A percentile compares a stretch with the other conserved stretches of the same genome.
Evolutionary conservation across 225 moss, liverwort and hornwort species (phyloP).

Genomic region (Bryoerythrophyllum caledonicum): DNA sequence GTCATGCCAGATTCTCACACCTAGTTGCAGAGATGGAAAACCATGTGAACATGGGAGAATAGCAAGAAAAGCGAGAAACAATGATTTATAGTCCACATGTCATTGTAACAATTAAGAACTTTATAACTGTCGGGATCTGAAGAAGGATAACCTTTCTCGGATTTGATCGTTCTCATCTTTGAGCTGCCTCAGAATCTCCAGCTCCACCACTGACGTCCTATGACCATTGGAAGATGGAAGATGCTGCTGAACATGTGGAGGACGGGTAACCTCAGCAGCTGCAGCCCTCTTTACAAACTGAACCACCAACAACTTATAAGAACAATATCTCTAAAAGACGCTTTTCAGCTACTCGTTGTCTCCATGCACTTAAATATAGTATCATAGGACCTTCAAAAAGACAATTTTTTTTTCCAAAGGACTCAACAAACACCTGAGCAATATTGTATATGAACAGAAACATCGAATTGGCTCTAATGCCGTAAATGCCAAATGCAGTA

Average conservation of each 20-base stretch:
- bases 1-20: not conserved
- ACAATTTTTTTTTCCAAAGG: not conserved
- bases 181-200: slow-evolving; percentile 44
- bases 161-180: slow-evolving; percentile 44
- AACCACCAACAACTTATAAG: slow-evolving; percentile 1
- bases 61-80: not conserved
- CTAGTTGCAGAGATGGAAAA: not conserved
- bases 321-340: not conserved
- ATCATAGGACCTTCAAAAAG: not conserved
- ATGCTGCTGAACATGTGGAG: slow-evolving; percentile 31
- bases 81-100: not conserved
- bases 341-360: not conserved
- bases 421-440: not conserved
- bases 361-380: not conserved
- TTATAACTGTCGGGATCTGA: not conserved
- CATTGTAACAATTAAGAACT: not conserved
- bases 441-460: no score
- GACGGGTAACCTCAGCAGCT: slow-evolving; percentile 34
- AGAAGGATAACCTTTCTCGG: slow-evolving; percentile 30
- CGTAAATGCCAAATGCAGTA: not conserved
- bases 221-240: slow-evolving; percentile 37
- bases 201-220: slow-evolving; percentile 32
- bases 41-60: not conserved
- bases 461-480: no score
- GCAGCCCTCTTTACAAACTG: slow-evolving; percentile 48